Percentiles rank a stretch among this genome's conserved stretches.
These are phyloP conservation scores for Phoenix roebelenii DNA, from an alignment of 176 grass and related monocot species.

Conservation along the genomic window DNA sequence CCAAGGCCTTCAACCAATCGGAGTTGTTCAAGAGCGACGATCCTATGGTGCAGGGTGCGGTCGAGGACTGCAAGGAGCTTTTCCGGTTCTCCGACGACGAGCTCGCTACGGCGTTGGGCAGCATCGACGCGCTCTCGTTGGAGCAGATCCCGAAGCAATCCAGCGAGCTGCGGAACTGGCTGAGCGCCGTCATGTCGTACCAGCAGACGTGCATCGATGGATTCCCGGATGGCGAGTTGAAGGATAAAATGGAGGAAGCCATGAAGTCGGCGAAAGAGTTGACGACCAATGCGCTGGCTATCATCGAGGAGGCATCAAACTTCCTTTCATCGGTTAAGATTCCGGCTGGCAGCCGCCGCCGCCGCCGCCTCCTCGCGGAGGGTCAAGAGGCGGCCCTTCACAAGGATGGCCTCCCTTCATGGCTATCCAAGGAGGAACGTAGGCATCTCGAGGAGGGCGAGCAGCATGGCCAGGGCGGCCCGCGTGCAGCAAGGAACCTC, in stretches of 20 bases:
- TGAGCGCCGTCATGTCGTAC: slow-evolving; percentile 8
- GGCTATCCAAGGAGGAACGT: not conserved
- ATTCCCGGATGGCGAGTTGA: slow-evolving; percentile 1
- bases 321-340: not conserved
- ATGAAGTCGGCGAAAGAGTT: not conserved
- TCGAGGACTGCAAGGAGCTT: slow-evolving; percentile 64
- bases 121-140: slow-evolving; percentile 27
- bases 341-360: not conserved
- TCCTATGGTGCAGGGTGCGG: slow-evolving; percentile 37
- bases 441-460: not conserved
- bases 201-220: slow-evolving; percentile 14
- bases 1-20: slow-evolving; percentile 42
- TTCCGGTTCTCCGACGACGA: slow-evolving; percentile 36
- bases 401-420: not conserved
- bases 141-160: slow-evolving; percentile 24
- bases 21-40: slow-evolving; percentile 47
- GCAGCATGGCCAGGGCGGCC: too few relatives aligned
- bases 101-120: slow-evolving; percentile 31
- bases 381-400: not conserved
- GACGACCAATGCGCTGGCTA: slow-evolving; percentile 7
- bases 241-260: not conserved
- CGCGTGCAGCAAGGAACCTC: not conserved
- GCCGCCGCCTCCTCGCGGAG: not conserved
- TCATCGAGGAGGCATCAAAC: not conserved
- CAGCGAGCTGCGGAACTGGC: slow-evolving; percentile 9